phyloP scores from a whole-genome alignment of 305 asterid genomes.

The Plantago lanceolata region DNA sequence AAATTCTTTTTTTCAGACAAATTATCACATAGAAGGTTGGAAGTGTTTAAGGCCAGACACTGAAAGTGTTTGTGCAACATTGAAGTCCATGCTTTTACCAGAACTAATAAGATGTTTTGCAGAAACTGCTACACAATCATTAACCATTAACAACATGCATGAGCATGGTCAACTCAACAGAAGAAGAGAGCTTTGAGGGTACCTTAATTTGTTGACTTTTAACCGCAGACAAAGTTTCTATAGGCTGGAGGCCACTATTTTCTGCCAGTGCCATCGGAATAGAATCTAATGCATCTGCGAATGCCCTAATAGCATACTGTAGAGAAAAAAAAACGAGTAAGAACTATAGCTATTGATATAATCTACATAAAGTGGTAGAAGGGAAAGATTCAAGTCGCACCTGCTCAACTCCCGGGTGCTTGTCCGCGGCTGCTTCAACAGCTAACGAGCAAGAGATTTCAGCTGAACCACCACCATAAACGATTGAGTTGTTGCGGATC shows the following conservation, averaged over 20 bases:
- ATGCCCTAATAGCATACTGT: conserved; percentile 75
- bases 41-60: too few relatives aligned
- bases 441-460: conserved; percentile 89
- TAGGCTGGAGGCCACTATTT: conserved; percentile 71
- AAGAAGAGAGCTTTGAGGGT: conserved; percentile 2
- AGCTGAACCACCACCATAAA: conserved; percentile 96
- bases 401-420: conserved; percentile 82
- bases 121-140: too few relatives aligned
- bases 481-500: conserved; percentile 86
- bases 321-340: conserved; percentile 5
- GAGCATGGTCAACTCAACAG: background rate
- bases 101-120: background rate
- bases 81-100: background rate
- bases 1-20: conserved; percentile 6
- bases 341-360: too few relatives aligned
- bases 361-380: too few relatives aligned
- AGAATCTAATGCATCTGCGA: conserved; percentile 75
- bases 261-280: conserved; percentile 78
- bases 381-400: conserved; percentile 17
- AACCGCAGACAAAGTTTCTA: conserved; percentile 66
- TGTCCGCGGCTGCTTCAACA: conserved; percentile 92
- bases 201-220: conserved; percentile 74
- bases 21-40: background rate
- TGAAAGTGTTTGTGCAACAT: too few relatives aligned
- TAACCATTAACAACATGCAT: too few relatives aligned